phyloP scores from a whole-genome alignment of 2,329 filamentous ascomycete species.

The Aspergillus viridinutans region DNA sequence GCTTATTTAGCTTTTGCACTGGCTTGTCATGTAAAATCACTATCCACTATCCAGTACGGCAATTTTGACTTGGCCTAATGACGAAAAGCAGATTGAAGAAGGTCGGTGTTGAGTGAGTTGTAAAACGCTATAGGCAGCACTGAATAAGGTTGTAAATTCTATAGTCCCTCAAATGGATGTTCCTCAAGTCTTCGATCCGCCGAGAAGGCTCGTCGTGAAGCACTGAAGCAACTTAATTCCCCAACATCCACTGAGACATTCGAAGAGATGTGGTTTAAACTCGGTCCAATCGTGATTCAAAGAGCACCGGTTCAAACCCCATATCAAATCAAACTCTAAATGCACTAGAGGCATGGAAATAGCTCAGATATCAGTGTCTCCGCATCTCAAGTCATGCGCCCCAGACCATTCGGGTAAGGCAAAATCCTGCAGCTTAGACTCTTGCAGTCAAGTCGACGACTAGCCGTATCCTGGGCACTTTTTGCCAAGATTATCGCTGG shows the following conservation, averaged over 20 bases:
- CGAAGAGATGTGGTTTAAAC: background rate
- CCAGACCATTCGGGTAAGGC: background rate
- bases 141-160: too few relatives aligned
- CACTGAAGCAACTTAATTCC: too few relatives aligned
- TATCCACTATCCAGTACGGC: background rate
- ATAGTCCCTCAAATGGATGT: background rate
- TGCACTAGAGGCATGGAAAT: background rate
- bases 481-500: background rate
- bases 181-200: too few relatives aligned
- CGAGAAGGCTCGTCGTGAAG: too few relatives aligned
- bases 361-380: background rate
- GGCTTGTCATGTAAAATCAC: background rate
- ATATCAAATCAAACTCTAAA: background rate
- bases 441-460: background rate
- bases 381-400: background rate
- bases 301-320: too few relatives aligned
- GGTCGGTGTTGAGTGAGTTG: too few relatives aligned
- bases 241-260: too few relatives aligned
- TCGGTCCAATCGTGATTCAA: too few relatives aligned
- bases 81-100: too few relatives aligned
- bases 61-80: background rate
- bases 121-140: too few relatives aligned
- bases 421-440: background rate
- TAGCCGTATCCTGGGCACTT: background rate
- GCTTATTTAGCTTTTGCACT: background rate